Evolutionary conservation across 345 rosid species (phyloP), one percentile per base, ranked within the genome.

Genomic region (Linum tenue): DNA sequence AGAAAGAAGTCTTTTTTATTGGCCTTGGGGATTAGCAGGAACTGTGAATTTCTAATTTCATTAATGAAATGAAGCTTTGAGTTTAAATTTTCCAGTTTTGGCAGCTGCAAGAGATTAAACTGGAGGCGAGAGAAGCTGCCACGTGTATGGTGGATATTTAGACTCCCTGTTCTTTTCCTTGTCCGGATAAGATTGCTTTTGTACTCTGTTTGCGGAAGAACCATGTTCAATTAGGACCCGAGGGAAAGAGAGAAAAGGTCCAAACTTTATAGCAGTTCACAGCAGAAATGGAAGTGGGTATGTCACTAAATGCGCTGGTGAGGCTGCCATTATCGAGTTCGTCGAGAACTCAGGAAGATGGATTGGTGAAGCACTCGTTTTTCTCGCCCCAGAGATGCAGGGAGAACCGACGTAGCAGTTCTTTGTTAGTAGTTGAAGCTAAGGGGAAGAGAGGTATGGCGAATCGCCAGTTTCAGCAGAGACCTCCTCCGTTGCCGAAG

Each of bases 391-490:
- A 43, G 41, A 78, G 66, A 63, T 50, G 65, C 17, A 65, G 3
- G 11, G 68, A 55, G 37, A 75, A 59, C 57, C 65, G 70, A 40
- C 55, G 48, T 55, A 70, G 77, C 71, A 67, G 67, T 57, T 65
- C 37, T 41, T 38, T 66, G 64, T 42, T 88, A 55, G 82, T 84
- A 53, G 89, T 92, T 39, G 75, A 88, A 62, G 97, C 98, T 17
- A 92, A 87, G 65, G 97, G 98, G 16, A 87, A 83, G 75, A 83
- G 74, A 72, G 96, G 96, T 69, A 86, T 85, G 90, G 81, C 80
- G 43, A 72, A 86, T 16, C 94, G 94, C 69, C 98, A 86, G 82
- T 81, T 82, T 73, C 94, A 80, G 71, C 81, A 84, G 60, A 22
- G 31, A 22, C 71, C 85, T 4, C 85, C 84, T 62, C 63, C 85